A percentile compares a stretch with the other conserved stretches of the same genome.
These are phyloP conservation scores for Chaetothyriales sp. DNA, from an alignment of 2,329 filamentous ascomycete species.

Conservation along the genomic window DNA sequence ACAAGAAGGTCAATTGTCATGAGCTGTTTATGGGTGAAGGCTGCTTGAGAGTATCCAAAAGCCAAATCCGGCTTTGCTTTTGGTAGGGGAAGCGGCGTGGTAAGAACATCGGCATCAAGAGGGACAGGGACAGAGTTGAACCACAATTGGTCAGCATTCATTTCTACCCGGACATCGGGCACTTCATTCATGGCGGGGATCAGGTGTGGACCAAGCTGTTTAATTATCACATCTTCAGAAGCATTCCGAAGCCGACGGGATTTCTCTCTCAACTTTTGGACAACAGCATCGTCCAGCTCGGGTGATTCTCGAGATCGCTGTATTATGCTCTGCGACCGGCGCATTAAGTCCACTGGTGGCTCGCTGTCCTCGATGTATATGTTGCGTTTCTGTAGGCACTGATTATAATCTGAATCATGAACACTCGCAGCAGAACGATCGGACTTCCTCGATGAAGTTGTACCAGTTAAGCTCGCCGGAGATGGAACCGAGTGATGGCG, in stretches of 20 bases:
- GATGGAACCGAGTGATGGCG: slow-evolving; percentile 1
- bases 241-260: slow-evolving; percentile 2
- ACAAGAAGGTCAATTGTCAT: slow-evolving; percentile 5
- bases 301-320: slow-evolving; percentile 3
- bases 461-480: neutral
- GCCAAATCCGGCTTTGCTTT: slow-evolving; percentile 7
- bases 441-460: slow-evolving; percentile 1
- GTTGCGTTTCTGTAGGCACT: slow-evolving; percentile 1
- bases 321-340: slow-evolving; percentile 2
- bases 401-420: slow-evolving; percentile 3
- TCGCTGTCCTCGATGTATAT: slow-evolving; percentile 3
- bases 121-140: slow-evolving; percentile 8
- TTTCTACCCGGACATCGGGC: slow-evolving; percentile 2
- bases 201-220: slow-evolving; percentile 1
- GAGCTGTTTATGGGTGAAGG: slow-evolving; percentile 7
- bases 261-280: slow-evolving; percentile 1
- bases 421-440: slow-evolving; percentile 4
- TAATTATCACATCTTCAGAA: slow-evolving; percentile 1
- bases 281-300: slow-evolving; percentile 4
- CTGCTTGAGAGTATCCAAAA: slow-evolving; percentile 9
- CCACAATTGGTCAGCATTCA: slow-evolving; percentile 4
- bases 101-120: neutral
- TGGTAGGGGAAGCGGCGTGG: slow-evolving; percentile 5
- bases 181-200: slow-evolving; percentile 5
- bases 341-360: slow-evolving; percentile 2